Base-by-base conservation (phyloP, 2,329 filamentous ascomycete species). In the Amauroascus verrucosus region DNA sequence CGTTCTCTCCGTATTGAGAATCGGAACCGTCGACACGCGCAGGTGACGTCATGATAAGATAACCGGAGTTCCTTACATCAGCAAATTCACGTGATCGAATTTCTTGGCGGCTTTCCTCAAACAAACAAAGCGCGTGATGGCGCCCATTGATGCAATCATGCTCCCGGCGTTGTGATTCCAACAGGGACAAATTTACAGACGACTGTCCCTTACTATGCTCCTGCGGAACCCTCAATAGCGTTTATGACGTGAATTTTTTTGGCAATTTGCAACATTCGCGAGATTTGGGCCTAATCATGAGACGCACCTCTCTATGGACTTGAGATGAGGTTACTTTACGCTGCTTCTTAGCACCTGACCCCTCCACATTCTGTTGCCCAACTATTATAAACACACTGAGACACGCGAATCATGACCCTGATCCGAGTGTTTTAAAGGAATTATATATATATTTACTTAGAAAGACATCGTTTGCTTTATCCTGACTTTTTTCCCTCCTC, bases 341-440 rank as follows among this genome's bases (percentile, higher is more conserved):
- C 24, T 32, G 37, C 18, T 33, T 18, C 48, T 32, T 24, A 40
- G 48, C 38, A 51, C 38, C 47, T 49, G 47, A 49, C 47, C 47
- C 47, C 47, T 49, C 47, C 32, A 38, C 47, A 18, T 40, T 48
- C 33, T n/a, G 32, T 51, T 43, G 48, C 48, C 48, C 48, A 51
- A 51, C 48, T 24, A n/a, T 35, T 5, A 30, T 30, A 26, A 44
- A 43, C 48, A 51, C 28, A 43, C 16, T 20, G 37, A 51, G 48
- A 35, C 38, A 51, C 38, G 37, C 48, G 16, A 44, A 24, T n/a
- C 4, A 51, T 44, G 26, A 51, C 40, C 9, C 24, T 18, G 48
- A 32, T 22, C 18, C 24, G 22, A 41, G 6, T 41, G n/a, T 13
- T 30, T 50, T 33, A 43, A 50, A 41, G n/a, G 13, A 43, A 51